Base-by-base conservation (phyloP, 495 filamentous ascomycete species). In the Aspergillus conjunctus region DNA sequence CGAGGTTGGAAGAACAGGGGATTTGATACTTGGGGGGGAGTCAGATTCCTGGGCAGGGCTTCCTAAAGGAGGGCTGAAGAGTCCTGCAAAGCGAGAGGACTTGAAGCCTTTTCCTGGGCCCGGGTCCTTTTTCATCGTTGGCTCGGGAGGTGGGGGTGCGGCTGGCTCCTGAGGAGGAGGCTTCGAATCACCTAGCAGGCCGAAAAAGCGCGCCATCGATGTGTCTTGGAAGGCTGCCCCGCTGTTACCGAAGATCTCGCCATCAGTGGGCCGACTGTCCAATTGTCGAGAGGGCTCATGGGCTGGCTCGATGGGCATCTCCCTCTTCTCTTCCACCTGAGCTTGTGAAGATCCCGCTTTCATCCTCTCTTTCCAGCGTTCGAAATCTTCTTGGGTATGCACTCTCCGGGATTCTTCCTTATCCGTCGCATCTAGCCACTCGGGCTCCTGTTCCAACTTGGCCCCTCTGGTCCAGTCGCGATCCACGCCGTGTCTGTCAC, bases 351-450 rank as follows among this genome's bases (percentile, higher is more conserved):
- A 77, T 68, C 78, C 73, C 30, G 87, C 86, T 71, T 93, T 96
- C 93, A 96, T 95, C 51, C 77, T 80, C 64, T 94, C 91, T 76
- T 97, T 97, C 86, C 95, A 98, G 60, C 88, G 88, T 73, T 97
- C 88, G 71, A 98, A 98, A 56, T 98, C 92, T 67, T 95, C 92
- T 68, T 90, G 88, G 10, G 90, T 96, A 68, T 89, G 90, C 17
- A 80, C 85, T 57, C 86, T 77, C 56, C 79, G 85, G 46, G 81
- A 71, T 61, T 87, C 87, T 51, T 88, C 84, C 51, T 88, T 90
- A 41, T 85, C 85, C 34, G 86, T 87, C 57, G 90, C 85, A 70
- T 94, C 91, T 73, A 93, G 75, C 90, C 89, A 93, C 69, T 94
- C 92, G 39, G 90, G 91, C 51, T 96, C 91, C 64, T 87, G 87